Evolutionary conservation across 768 basidiomycete genomes (phyloP).

Genomic region (Arthromyces matolae): DNA sequence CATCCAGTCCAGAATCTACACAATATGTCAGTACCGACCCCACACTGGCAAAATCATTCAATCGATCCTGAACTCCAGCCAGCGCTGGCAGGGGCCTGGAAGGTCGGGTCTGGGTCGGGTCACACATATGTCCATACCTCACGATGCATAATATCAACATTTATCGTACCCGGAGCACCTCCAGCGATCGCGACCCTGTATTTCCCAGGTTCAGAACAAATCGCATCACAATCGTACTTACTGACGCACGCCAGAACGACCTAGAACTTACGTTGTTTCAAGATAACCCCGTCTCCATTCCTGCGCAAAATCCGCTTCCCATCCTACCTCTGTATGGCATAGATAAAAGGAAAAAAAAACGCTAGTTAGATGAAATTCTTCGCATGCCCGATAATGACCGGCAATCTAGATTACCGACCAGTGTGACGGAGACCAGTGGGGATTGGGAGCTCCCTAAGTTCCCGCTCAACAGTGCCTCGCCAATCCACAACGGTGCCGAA

Average conservation of each 20-base stretch:
- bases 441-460: conserved; percentile 26
- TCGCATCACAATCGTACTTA: not conserved
- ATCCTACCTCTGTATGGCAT: conserved; percentile 32
- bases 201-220: not conserved
- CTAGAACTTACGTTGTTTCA: conserved; percentile 39
- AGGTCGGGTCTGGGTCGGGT: too few species aligned
- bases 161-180: conserved; percentile 44
- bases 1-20: conserved; percentile 56
- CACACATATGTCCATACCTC: conserved; percentile 30
- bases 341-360: too few species aligned
- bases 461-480: conserved; percentile 30
- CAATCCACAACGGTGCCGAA: conserved; percentile 52
- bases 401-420: too few species aligned
- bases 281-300: conserved; percentile 58
- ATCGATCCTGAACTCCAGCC: too few species aligned
- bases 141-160: conserved; percentile 55
- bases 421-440: conserved; percentile 1
- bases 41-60: too few species aligned
- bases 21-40: not conserved
- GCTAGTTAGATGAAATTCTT: too few species aligned
- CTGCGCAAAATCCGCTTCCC: conserved; percentile 43
- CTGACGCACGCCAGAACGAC: not conserved
- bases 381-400: too few species aligned
- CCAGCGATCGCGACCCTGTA: conserved; percentile 41
- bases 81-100: too few species aligned